Evolutionary conservation across 2,329 filamentous ascomycete species (phyloP), one percentile per base, ranked within the genome.

Genomic region (Lasiodiplodia sp.): DNA sequence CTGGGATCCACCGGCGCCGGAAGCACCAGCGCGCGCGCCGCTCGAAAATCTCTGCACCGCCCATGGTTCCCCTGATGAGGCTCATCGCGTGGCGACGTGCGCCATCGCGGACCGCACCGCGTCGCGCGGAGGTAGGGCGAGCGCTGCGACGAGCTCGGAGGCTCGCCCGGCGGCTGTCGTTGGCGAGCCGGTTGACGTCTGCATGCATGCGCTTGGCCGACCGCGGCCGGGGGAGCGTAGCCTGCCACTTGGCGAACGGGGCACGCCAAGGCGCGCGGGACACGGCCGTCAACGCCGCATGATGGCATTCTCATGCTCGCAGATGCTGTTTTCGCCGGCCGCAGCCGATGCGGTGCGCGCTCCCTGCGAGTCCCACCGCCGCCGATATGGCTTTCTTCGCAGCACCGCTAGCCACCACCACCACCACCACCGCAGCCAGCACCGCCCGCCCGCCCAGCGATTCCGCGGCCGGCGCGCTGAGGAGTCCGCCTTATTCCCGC

Each of bases 81-180:
- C n/a, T 49, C 58, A 25, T 49, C 60, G 34, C 60, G 60, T 52
- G 60, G 60, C 60, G 44, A 64, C 60, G 60, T 49, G 47, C 60
- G 60, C 60, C 60, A 64, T 64, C 18, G 60, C 60, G 60, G 60
- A 64, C 60, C 60, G 60, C 60, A 64, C 60, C 60, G 60, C 60
- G 31, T 52, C 47, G 60, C 47, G 60, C 60, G 47, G 25, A n/a
- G 16, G 40, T 51, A 52, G 47, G 60, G 60, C 60, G 47, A 64
- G 44, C 60, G 60, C 44, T 52, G 44, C 11, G n/a, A 28, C 14
- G 60, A 11, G n/a, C 11, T 23, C 60, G 60, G 60, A 64, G 60
- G 28, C 18, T 47, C 25, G 47, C 14, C 60, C 60, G 60, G 60
- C 47, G 31, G 47, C 31, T 52, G 60, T 63, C 58, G 58, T 63